Evolutionary conservation across 306 rosid genomes (phyloP).

Genomic region (Vigna angularis): DNA sequence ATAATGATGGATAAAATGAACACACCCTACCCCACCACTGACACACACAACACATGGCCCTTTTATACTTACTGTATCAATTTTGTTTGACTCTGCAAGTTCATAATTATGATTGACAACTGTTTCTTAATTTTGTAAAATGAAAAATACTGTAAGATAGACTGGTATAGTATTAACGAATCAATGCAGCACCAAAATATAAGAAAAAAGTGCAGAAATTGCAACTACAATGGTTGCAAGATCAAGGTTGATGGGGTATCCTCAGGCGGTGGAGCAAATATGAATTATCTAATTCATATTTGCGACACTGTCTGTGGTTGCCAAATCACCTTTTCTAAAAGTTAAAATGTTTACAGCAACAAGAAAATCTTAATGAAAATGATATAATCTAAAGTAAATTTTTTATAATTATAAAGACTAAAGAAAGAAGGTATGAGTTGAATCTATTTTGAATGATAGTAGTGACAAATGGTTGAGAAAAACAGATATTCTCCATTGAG

Average conservation of each 20-base stretch:
- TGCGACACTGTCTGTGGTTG: slow-evolving; percentile 59
- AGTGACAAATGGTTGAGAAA: neutral
- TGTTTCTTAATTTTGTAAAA: too few relatives aligned
- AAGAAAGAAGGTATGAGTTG: too few relatives aligned
- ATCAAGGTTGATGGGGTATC: slow-evolving; percentile 47
- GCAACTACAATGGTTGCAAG: neutral
- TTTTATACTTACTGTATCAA: too few relatives aligned
- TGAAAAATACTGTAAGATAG: too few relatives aligned
- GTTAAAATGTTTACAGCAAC: too few relatives aligned
- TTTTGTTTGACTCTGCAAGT: neutral
- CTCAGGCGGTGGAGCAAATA: slow-evolving; percentile 91
- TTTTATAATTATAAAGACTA: too few relatives aligned
- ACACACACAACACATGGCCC: neutral
- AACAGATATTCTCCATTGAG: slow-evolving; percentile 63
- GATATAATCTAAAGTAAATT: too few relatives aligned
- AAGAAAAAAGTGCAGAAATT: neutral
- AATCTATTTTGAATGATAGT: too few relatives aligned
- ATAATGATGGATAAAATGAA: neutral
- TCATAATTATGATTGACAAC: neutral
- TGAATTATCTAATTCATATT: slow-evolving; percentile 79
- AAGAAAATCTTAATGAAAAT: too few relatives aligned
- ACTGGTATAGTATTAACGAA: neutral
- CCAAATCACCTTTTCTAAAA: slow-evolving; percentile 7
- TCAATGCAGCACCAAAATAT: neutral
- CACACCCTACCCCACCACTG: neutral